Conservation (phyloP, 2,329 filamentous ascomycete genomes). For the Colletotrichum magnum region DNA sequence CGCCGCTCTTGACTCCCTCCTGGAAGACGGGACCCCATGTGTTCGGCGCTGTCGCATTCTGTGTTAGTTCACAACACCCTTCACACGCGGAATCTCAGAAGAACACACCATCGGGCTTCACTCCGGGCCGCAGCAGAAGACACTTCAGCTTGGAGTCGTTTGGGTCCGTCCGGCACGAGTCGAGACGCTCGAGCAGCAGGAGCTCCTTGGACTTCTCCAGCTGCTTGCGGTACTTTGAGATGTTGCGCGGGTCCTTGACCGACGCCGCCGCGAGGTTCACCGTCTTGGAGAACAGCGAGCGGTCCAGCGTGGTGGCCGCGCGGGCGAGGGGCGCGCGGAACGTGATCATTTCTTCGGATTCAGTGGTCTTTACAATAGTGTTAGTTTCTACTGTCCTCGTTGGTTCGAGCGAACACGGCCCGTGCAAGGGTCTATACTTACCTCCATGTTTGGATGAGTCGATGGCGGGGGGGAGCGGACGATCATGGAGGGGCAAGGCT, state of each 20-base stretch:
- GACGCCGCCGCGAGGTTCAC: constrained; percentile 84
- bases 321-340: constrained; percentile 87
- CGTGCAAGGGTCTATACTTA: constrained; percentile 30
- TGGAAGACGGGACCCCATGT: constrained; percentile 83
- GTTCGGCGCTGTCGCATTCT: constrained; percentile 66
- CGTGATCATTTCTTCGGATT: constrained; percentile 63
- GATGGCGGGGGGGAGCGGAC: constrained; percentile 19
- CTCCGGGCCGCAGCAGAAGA: constrained; percentile 69
- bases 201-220: constrained; percentile 77
- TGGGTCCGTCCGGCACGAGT: constrained; percentile 75
- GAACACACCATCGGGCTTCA: constrained; percentile 66
- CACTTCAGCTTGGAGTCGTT: constrained; percentile 72
- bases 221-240: constrained; percentile 78
- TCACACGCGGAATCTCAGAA: too few relatives aligned
- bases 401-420: too few relatives aligned
- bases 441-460: constrained; percentile 38
- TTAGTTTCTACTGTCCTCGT: not conserved
- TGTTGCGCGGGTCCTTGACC: constrained; percentile 81
- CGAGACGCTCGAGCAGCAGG: constrained; percentile 74
- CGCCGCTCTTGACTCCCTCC: constrained; percentile 76
- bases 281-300: constrained; percentile 83
- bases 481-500: constrained; percentile 46
- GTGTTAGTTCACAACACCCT: constrained; percentile 8
- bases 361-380: constrained; percentile 8
- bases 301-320: constrained; percentile 85